Percentiles rank a stretch among this genome's conserved stretches.
Conservation (phyloP, 1,284 basidiomycete species). For the Boletus mariae region DNA sequence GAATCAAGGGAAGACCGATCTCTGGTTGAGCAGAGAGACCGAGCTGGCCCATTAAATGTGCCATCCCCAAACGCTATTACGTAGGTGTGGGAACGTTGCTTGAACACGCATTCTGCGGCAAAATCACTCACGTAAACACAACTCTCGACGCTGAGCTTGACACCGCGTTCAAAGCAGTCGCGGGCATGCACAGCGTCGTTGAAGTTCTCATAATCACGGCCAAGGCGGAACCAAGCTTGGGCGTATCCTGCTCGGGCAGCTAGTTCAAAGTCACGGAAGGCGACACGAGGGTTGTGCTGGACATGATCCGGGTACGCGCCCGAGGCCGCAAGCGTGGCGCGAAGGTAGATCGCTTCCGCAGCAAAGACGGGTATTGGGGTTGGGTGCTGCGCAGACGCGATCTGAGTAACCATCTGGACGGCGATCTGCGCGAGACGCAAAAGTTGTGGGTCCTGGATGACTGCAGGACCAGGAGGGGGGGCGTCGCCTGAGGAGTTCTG, state of each 20-base stretch:
- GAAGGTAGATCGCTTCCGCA: slow-evolving; percentile 73
- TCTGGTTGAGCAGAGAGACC: slow-evolving; percentile 53
- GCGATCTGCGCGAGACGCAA: slow-evolving; percentile 63
- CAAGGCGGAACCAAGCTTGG: slow-evolving; percentile 85
- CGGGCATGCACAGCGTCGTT: slow-evolving; percentile 67
- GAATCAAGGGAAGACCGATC: slow-evolving; percentile 69
- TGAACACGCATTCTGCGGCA: not conserved
- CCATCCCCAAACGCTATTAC: slow-evolving; percentile 83
- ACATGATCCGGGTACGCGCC: slow-evolving; percentile 64
- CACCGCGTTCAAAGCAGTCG: slow-evolving; percentile 82
- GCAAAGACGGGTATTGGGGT: slow-evolving; percentile 45
- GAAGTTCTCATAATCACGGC: slow-evolving; percentile 88
- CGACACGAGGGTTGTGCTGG: slow-evolving; percentile 67
- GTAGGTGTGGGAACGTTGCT: slow-evolving; percentile 3
- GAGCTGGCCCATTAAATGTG: slow-evolving; percentile 84
- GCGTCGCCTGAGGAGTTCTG: slow-evolving; percentile 40
- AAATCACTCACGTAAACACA: slow-evolving; percentile 66
- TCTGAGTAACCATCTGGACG: slow-evolving; percentile 55
- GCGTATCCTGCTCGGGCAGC: slow-evolving; percentile 72
- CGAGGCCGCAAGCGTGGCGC: slow-evolving; percentile 67
- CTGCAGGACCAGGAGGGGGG: slow-evolving; percentile 45
- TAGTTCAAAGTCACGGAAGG: slow-evolving; percentile 86
- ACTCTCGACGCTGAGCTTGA: slow-evolving; percentile 65
- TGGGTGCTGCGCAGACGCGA: slow-evolving; percentile 40
- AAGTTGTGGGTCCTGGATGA: slow-evolving; percentile 62